Percentiles rank a stretch among this genome's conserved stretches.
These are phyloP conservation scores for Spathaspora gorwiae DNA, from an alignment of 805 yeast genomes.

Conservation along the genomic window DNA sequence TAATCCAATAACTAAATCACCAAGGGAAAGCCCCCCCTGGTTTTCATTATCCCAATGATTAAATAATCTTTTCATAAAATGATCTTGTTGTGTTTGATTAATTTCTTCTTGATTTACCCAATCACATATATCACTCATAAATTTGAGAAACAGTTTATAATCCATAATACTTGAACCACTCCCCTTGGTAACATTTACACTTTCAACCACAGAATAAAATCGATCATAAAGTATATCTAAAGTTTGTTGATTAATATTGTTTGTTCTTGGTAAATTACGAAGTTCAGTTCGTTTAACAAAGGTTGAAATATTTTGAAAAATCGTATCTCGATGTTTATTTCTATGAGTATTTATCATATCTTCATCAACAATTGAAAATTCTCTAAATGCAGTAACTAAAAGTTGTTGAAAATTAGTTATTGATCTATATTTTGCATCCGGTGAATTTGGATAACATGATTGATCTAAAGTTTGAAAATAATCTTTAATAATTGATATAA, in stretches of 20 bases:
- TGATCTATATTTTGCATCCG: conserved; percentile 56
- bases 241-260: conserved; percentile 52
- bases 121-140: conserved; percentile 75
- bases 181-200: conserved; percentile 49
- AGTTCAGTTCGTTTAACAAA: conserved; percentile 91
- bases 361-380: conserved; percentile 77
- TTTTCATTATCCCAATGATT: conserved; percentile 61
- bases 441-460: conserved; percentile 69
- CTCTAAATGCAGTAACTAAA: conserved; percentile 87
- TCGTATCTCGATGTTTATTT: conserved; percentile 64
- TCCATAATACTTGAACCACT: conserved; percentile 66
- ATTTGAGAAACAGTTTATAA: conserved; percentile 62
- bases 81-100: conserved; percentile 11
- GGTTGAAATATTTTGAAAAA: conserved; percentile 79
- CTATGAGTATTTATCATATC: conserved; percentile 67
- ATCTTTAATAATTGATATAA: conserved; percentile 77
- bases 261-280: conserved; percentile 75
- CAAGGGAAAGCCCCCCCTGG: conserved; percentile 55
- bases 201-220: conserved; percentile 69
- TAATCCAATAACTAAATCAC: conserved; percentile 69
- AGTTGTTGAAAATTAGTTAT: conserved; percentile 86
- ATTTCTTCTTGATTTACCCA: conserved; percentile 45
- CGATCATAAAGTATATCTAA: conserved; percentile 77
- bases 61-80: conserved; percentile 55
- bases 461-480: conserved; percentile 76